A percentile compares a stretch with the other conserved stretches of the same genome.
phyloP scores from a whole-genome alignment of 805 yeast species.

The Hanseniaspora hatyaiensis region DNA sequence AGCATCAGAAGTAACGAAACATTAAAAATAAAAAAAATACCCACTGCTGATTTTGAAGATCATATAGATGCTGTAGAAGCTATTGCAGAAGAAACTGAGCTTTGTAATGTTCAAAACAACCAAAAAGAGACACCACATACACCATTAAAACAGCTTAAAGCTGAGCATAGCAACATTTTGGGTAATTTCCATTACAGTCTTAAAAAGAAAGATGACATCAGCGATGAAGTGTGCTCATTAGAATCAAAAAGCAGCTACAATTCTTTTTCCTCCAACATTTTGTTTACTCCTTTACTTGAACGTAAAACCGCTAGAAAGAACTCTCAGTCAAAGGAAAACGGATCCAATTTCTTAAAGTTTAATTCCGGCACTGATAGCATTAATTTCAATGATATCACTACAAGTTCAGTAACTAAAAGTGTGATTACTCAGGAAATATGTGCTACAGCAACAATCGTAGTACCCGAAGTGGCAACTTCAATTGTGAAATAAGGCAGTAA shows the following conservation, averaged over 20 bases:
- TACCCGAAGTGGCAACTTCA: constrained; percentile 1
- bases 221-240: no score
- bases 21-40: neutral
- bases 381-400: neutral
- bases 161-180: no score
- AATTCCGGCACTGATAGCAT: neutral
- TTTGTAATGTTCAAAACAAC: no score
- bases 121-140: no score
- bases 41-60: neutral
- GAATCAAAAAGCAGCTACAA: neutral
- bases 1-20: constrained; percentile 1
- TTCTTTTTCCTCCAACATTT: neutral
- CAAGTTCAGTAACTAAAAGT: neutral
- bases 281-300: constrained; percentile 5
- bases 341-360: constrained; percentile 4
- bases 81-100: no score
- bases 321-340: neutral
- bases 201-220: no score
- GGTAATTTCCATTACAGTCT: no score
- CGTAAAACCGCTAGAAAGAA: neutral
- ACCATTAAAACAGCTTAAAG: neutral
- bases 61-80: neutral
- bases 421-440: constrained; percentile 6
- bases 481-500: no score
- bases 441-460: constrained; percentile 3